Percentiles rank a stretch among this genome's conserved stretches.
Evolutionary conservation across 176 grass and related monocot species (phyloP).

Genomic region (Carex kokanica): DNA sequence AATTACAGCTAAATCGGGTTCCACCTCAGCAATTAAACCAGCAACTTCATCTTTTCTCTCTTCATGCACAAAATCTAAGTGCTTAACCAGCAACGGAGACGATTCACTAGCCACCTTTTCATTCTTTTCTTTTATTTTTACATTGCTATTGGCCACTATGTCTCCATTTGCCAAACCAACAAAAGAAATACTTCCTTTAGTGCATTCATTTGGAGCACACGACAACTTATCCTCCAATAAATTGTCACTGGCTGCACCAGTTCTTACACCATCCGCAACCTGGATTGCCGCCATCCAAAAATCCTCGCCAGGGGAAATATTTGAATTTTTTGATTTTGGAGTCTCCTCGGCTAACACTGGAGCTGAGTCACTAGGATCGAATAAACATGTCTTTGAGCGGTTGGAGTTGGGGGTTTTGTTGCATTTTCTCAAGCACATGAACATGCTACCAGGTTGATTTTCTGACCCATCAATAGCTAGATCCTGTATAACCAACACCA

Average conservation of each 20-base stretch:
- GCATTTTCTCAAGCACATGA: slow-evolving; percentile 56
- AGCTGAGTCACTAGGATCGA: slow-evolving; percentile 10
- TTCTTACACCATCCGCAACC: slow-evolving; percentile 47
- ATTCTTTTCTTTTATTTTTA: slow-evolving; percentile 46
- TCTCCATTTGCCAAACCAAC: slow-evolving; percentile 34
- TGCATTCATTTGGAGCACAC: slow-evolving; percentile 43
- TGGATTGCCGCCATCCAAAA: slow-evolving; percentile 92
- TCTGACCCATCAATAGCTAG: slow-evolving; percentile 14
- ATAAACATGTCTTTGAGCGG: slow-evolving; percentile 38
- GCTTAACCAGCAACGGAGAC: slow-evolving; percentile 83
- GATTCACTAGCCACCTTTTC: slow-evolving; percentile 28
- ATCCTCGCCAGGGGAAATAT: slow-evolving; percentile 84
- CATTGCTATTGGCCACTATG: slow-evolving; percentile 36
- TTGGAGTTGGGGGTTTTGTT: slow-evolving; percentile 52
- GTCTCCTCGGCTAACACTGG: slow-evolving; percentile 30
- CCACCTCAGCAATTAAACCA: slow-evolving; percentile 20
- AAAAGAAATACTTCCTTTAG: slow-evolving; percentile 51
- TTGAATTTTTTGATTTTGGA: slow-evolving; percentile 62
- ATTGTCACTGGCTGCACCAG: slow-evolving; percentile 27
- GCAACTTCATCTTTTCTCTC: slow-evolving; percentile 38
- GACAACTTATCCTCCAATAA: slow-evolving; percentile 57
- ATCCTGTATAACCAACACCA: slow-evolving; percentile 31
- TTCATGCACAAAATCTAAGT: slow-evolving; percentile 82
- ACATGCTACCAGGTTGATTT: slow-evolving; percentile 20
- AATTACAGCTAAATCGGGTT: slow-evolving; percentile 25